Evolutionary conservation across 2,329 filamentous ascomycete species (phyloP).

Genomic region (Ambrosiella cleistominuta): DNA sequence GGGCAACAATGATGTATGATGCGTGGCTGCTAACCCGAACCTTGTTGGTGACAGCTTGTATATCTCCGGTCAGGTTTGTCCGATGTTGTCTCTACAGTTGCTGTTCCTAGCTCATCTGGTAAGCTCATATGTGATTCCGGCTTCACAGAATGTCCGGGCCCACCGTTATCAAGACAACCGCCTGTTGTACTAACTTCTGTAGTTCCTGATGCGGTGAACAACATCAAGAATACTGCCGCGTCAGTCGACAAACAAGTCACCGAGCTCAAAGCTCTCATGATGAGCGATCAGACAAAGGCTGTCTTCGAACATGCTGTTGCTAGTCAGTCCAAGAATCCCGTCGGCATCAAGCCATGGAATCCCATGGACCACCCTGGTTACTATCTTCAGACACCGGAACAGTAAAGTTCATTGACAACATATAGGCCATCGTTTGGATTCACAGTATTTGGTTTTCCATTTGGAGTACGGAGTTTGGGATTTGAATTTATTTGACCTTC

Average conservation of each 20-base stretch:
- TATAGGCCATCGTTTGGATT: neutral
- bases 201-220: slow-evolving; percentile 29
- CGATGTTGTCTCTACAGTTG: slow-evolving; percentile 10
- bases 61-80: slow-evolving; percentile 12
- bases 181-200: no score
- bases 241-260: slow-evolving; percentile 20
- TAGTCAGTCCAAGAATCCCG: slow-evolving; percentile 36
- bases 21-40: neutral
- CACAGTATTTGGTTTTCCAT: neutral
- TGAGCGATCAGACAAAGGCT: slow-evolving; percentile 28
- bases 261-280: slow-evolving; percentile 31
- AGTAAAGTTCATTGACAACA: neutral
- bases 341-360: slow-evolving; percentile 41
- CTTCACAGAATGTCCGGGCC: neutral
- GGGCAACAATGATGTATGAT: neutral
- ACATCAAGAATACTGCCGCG: slow-evolving; percentile 4
- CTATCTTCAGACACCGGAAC: slow-evolving; percentile 18
- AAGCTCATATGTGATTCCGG: neutral
- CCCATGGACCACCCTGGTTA: slow-evolving; percentile 42
- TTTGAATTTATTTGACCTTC: neutral
- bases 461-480: slow-evolving; percentile 2
- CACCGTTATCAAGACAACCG: no score
- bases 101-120: slow-evolving; percentile 6
- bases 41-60: slow-evolving; percentile 6
- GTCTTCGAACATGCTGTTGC: slow-evolving; percentile 34